Conservation (phyloP, 345 rosid species). For the Mallotus nudiflorus region DNA sequence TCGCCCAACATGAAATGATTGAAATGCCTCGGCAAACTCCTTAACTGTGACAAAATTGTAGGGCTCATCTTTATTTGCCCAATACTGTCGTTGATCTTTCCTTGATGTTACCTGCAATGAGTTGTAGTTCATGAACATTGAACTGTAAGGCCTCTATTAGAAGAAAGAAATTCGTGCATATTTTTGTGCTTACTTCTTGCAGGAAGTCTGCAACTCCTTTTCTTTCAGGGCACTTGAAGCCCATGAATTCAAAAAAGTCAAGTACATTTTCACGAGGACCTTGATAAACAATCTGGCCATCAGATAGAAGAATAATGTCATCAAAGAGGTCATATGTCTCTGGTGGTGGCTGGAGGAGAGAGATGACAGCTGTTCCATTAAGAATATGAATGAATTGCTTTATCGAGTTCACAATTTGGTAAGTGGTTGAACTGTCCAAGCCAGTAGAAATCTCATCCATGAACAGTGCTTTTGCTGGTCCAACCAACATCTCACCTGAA, state of each 20-base stretch:
- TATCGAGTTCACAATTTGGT: conserved; percentile 64
- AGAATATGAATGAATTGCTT: conserved; percentile 59
- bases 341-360: conserved; percentile 79
- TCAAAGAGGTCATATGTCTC: conserved; percentile 69
- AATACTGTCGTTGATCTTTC: conserved; percentile 72
- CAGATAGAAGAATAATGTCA: conserved; percentile 65
- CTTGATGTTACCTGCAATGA: conserved; percentile 60
- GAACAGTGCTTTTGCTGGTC: conserved; percentile 59
- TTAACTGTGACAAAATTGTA: conserved; percentile 47
- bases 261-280: conserved; percentile 60
- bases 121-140: background rate
- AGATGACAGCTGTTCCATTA: conserved; percentile 62
- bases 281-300: conserved; percentile 61
- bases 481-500: conserved; percentile 70
- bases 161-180: background rate
- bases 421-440: conserved; percentile 77
- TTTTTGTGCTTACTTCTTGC: conserved; percentile 52
- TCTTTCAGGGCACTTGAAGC: conserved; percentile 72
- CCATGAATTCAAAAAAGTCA: conserved; percentile 59
- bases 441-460: conserved; percentile 87
- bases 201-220: conserved; percentile 76
- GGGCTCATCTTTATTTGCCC: conserved; percentile 46
- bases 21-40: conserved; percentile 56
- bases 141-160: background rate
- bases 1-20: conserved; percentile 40